phyloP scores from a whole-genome alignment of 495 filamentous ascomycete species.

The Penicillium arizonense region DNA sequence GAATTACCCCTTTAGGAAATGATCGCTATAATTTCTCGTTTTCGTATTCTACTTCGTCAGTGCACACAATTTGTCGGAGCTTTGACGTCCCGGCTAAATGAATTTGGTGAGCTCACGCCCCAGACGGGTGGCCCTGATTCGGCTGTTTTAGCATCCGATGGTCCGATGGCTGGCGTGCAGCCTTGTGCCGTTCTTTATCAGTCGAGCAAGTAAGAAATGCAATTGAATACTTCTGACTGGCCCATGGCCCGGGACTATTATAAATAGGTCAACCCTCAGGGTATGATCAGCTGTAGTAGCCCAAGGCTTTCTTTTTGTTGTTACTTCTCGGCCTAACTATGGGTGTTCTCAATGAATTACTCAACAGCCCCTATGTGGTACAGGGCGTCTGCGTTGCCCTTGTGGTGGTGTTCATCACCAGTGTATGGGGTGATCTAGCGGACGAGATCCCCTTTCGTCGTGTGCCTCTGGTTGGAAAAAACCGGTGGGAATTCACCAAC shows the following conservation, averaged over 20 bases:
- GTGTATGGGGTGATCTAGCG: conserved; percentile 25
- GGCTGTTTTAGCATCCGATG: not conserved
- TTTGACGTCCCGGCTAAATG: not conserved
- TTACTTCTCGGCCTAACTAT: conserved; percentile 9
- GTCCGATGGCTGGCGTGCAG: not conserved
- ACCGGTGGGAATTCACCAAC: conserved; percentile 30
- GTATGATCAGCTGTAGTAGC: not conserved
- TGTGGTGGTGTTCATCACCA: conserved; percentile 19
- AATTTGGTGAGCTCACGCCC: not conserved
- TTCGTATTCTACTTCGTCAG: not conserved
- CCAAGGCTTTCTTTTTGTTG: not conserved
- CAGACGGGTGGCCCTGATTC: not conserved
- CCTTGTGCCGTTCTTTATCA: not conserved
- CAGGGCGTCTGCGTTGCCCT: conserved; percentile 21
- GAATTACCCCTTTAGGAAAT: conserved; percentile 14
- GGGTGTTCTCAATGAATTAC: conserved; percentile 22
- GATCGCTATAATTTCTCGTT: conserved; percentile 11
- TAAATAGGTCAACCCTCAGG: not conserved
- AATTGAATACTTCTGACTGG: not conserved
- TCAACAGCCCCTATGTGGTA: conserved; percentile 23
- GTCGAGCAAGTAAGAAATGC: not conserved
- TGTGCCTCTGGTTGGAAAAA: conserved; percentile 31
- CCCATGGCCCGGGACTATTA: not conserved
- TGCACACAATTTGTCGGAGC: not conserved
- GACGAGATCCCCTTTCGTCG: conserved; percentile 29